Base-by-base conservation (phyloP, 108 stramenopile species). In the Cyclotella kingstonii region DNA sequence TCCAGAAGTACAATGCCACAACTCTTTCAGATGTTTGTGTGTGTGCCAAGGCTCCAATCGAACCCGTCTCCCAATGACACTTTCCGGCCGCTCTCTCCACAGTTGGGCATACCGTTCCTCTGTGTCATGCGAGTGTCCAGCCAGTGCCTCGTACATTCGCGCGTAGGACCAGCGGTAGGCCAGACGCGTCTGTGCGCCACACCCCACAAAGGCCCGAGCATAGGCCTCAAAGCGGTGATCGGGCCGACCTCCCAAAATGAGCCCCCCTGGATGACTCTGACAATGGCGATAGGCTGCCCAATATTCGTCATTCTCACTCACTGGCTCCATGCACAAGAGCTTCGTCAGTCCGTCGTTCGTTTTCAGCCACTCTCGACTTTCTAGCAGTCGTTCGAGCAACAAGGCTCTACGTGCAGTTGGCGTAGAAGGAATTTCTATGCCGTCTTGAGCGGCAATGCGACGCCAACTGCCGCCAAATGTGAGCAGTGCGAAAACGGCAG, bases 151-250 rank as follows among this genome's bases (percentile, higher is more conserved):
- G 67, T 88, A 88, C 66, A 83, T 60, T 12, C 90, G 78, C 34
- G 81, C 85, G 67, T 87, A 92, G 11, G 84, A 86, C 41, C 84
- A 67, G 23, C 91, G 86, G 61, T 93, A 93, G 2, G 66, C 39
- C 1, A 76, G 35, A 6, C 55, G 28, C 0, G 79, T 75, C 3
- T 45, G 60, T 40, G 74, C 64, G 10, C 91, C 91, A 60, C 87
- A 89, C 4, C 83, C 77, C 5, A 88, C 91, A 76, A 61, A 93
- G 15, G 81, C 86, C 7, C 91, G 84, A n/a, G 91, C 88, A 63
- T 88, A 93, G 0, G 88, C 84, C 55, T 93, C 91, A 55, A 82
- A 93, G 15, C 88, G 83, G 8, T 85, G 82, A 50, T 86, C 79
- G 15, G 91, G 91, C 7, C 69, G 62, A 34, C 88, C 91, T 26